Base-by-base conservation (phyloP, 768 basidiomycete genomes). In the Mycena vitilis region DNA sequence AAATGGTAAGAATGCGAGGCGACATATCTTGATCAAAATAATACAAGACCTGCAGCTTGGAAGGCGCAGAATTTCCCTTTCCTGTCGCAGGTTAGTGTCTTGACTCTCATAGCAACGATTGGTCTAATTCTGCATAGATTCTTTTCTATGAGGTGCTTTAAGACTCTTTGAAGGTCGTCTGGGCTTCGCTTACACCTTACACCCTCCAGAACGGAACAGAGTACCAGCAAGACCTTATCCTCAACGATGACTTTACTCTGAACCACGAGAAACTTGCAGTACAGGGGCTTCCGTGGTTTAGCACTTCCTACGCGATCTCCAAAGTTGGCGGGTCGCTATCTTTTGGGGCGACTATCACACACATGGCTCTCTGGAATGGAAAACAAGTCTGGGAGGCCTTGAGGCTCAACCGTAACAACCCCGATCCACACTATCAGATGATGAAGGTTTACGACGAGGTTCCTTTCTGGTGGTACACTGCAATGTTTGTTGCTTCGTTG, bases 61-160 rank as follows among this genome's bases (percentile, higher is more conserved):
- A 75, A 85, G 52, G 85, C 84, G 1, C 84, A 87, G 72, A 84
- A 81, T 71, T 89, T 90, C 79, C 89, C 89, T 1, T 89, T 89
- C 78, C 76, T 88, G 18, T 84, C 85, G 2, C 87, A 88, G 71
- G 75, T 53, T 4, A 45, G 48, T 59, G 25, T 22, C 16, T 36
- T 10, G 20, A n/a, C 22, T 18, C 20, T 18, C 11, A 12, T 56
- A 8, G 25, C 15, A 9, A 25, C 2, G 12, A 38, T 51, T 60
- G 3, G 45, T 47, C 1, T 42, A 18, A 22, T 30, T 48, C 30
- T 30, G 30, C 1, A 20, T 15, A 66, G 62, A 44, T 78, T 6
- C 73, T 88, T 15, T 88, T 85, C 73, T 82, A 85, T 68, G 80
- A 84, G 71, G 30, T 30, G 30, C 30, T 30, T 30, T 2, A 30